Percentiles rank a stretch among this genome's conserved stretches.
These are phyloP conservation scores for Claviceps fusiformis DNA, from an alignment of 2,329 filamentous ascomycete genomes.

Conservation along the genomic window DNA sequence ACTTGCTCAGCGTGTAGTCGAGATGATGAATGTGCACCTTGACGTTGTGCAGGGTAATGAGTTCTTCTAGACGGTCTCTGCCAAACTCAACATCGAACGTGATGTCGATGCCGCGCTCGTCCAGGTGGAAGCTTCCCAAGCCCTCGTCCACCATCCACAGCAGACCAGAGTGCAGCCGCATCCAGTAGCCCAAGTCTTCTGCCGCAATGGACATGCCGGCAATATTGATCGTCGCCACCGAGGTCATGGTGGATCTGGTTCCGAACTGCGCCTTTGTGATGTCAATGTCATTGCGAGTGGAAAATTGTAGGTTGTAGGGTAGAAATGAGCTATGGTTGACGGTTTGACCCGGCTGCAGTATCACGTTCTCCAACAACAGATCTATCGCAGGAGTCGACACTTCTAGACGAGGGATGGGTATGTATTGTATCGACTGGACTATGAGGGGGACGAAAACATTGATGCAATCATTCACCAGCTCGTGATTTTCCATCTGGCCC, in stretches of 20 bases:
- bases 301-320: constrained; percentile 67
- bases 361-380: constrained; percentile 76
- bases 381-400: constrained; percentile 73
- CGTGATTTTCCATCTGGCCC: constrained; percentile 50
- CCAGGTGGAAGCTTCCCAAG: constrained; percentile 72
- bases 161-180: constrained; percentile 64
- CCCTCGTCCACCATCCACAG: constrained; percentile 69
- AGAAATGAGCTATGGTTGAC: constrained; percentile 81
- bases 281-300: constrained; percentile 77
- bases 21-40: constrained; percentile 78
- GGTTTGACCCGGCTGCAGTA: constrained; percentile 75
- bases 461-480: constrained; percentile 61
- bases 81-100: constrained; percentile 74
- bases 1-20: constrained; percentile 61
- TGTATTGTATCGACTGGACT: constrained; percentile 66
- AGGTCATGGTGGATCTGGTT: constrained; percentile 54
- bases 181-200: constrained; percentile 80
- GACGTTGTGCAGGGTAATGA: constrained; percentile 64
- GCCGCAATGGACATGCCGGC: constrained; percentile 74
- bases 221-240: constrained; percentile 62
- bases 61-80: constrained; percentile 63
- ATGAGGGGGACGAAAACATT: constrained; percentile 71
- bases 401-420: constrained; percentile 86
- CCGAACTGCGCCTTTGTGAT: constrained; percentile 56
- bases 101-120: constrained; percentile 77